A percentile compares a stretch with the other conserved stretches of the same genome.
Evolutionary conservation across 1,139 yeast species (phyloP).

Genomic region (Hanseniaspora uvarum): DNA sequence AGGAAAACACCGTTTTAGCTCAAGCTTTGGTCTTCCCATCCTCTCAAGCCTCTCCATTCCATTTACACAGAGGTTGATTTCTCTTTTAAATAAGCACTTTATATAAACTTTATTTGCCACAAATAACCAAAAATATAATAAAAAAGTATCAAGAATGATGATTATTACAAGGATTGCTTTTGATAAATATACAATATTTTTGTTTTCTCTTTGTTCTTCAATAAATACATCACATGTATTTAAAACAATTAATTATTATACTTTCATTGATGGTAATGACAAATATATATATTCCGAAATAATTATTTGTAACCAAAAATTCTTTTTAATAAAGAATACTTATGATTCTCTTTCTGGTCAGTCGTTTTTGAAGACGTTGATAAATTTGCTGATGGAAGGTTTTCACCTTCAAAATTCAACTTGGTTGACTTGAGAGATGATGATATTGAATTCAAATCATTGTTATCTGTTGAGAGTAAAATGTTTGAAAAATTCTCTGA

Average conservation of each 20-base stretch:
- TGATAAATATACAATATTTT: no score
- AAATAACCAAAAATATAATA: background rate
- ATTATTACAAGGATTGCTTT: no score
- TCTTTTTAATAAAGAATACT: constrained; percentile 1
- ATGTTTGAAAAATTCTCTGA: constrained; percentile 9
- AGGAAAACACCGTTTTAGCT: constrained; percentile 66
- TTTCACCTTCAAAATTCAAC: background rate
- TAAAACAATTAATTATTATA: background rate
- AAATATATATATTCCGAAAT: background rate
- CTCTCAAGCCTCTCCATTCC: constrained; percentile 67
- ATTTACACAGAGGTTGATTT: constrained; percentile 34
- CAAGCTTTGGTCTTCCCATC: constrained; percentile 67
- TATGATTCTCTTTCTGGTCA: background rate
- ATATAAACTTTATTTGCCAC: background rate
- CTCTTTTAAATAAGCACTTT: background rate
- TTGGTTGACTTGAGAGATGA: constrained; percentile 4
- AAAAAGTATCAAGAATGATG: background rate
- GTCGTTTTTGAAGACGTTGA: background rate
- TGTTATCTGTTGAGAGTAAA: constrained; percentile 7
- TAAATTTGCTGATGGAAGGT: background rate
- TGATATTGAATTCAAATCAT: constrained; percentile 7
- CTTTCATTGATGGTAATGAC: background rate
- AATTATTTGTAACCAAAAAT: constrained; percentile 8
- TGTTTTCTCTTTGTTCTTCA: background rate
- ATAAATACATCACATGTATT: background rate